Conservation (phyloP, 2,329 filamentous ascomycete genomes). For the Bipolaris oryzae region DNA sequence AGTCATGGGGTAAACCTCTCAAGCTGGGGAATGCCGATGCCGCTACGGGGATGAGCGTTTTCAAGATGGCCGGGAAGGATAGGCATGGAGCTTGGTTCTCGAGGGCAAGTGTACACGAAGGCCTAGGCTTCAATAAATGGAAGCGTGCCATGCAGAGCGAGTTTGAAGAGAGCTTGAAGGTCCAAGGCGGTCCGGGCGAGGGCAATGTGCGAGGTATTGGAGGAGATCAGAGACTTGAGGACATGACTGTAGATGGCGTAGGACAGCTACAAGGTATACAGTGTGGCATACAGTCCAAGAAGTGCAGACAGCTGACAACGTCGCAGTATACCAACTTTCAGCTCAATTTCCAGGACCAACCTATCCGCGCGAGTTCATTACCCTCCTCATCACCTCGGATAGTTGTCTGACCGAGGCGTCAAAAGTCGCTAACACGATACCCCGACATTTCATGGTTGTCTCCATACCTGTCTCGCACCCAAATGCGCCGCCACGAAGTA, state of each 20-base stretch:
- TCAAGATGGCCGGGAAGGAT: slow-evolving; percentile 79
- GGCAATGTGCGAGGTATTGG: slow-evolving; percentile 85
- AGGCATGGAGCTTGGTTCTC: slow-evolving; percentile 90
- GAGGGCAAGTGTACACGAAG: slow-evolving; percentile 79
- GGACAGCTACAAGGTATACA: slow-evolving; percentile 69
- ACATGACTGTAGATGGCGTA: slow-evolving; percentile 62
- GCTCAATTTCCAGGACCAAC: slow-evolving; percentile 91
- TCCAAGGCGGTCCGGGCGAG: slow-evolving; percentile 71
- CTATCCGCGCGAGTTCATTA: slow-evolving; percentile 85
- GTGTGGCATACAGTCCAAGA: slow-evolving; percentile 45
- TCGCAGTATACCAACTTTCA: slow-evolving; percentile 79
- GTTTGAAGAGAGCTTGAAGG: slow-evolving; percentile 77
- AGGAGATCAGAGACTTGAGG: slow-evolving; percentile 75
- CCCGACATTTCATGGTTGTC: slow-evolving; percentile 81
- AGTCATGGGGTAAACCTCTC: slow-evolving; percentile 84
- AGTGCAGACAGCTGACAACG: slow-evolving; percentile 6
- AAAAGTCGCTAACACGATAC: slow-evolving; percentile 50
- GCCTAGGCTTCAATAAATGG: slow-evolving; percentile 77
- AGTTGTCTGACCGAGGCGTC: slow-evolving; percentile 57
- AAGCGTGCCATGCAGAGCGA: slow-evolving; percentile 77
- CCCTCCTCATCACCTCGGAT: slow-evolving; percentile 72
- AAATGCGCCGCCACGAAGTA: slow-evolving; percentile 70
- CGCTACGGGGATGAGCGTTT: slow-evolving; percentile 76
- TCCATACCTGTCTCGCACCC: slow-evolving; percentile 83
- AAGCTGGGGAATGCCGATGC: slow-evolving; percentile 76